Evolutionary conservation across 1,139 yeast species (phyloP).

Genomic region (Zygoascus sp.): DNA sequence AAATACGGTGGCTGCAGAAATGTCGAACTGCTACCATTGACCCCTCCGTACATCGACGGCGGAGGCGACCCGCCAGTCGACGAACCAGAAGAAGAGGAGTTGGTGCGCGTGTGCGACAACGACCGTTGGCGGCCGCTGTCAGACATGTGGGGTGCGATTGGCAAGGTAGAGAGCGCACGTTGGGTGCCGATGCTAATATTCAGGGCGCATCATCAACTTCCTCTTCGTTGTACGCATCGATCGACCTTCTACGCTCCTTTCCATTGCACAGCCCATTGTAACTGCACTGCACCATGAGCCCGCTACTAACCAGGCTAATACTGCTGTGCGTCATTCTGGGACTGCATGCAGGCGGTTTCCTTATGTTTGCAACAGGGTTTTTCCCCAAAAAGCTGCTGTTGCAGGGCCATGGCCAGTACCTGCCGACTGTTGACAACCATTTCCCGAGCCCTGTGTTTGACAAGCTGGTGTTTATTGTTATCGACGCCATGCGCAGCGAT

Average conservation of each 20-base stretch:
- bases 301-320: not conserved
- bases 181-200: no score
- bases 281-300: conserved; percentile 6
- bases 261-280: no score
- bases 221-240: no score
- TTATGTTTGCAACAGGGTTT: conserved; percentile 72
- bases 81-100: conserved; percentile 30
- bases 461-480: conserved; percentile 71
- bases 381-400: conserved; percentile 80
- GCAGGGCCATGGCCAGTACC: conserved; percentile 48
- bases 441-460: conserved; percentile 46
- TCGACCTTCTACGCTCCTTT: no score
- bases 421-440: conserved; percentile 25
- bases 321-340: conserved; percentile 26
- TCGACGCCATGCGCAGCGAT: conserved; percentile 91
- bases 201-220: no score
- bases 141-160: not conserved
- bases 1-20: not conserved
- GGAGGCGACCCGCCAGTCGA: conserved; percentile 22
- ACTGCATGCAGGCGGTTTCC: conserved; percentile 50
- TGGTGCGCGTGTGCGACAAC: conserved; percentile 29
- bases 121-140: conserved; percentile 18
- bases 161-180: no score
- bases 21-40: not conserved
- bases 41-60: conserved; percentile 1